These are phyloP conservation scores for Nakazawaea ernobii DNA, from an alignment of 805 yeast genomes.

Conservation along the genomic window DNA sequence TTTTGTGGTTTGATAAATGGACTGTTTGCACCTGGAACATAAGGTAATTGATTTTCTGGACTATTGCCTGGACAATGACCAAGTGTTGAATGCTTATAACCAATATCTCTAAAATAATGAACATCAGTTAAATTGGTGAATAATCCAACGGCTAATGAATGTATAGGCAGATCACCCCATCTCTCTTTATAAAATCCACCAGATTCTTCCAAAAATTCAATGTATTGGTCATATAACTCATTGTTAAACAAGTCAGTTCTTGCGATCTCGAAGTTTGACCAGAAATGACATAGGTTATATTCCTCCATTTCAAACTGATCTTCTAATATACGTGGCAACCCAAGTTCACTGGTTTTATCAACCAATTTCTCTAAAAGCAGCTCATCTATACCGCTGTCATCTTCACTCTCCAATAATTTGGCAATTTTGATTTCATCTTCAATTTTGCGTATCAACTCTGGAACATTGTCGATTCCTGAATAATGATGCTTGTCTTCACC, in stretches of 20 bases:
- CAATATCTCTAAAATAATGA: slow-evolving; percentile 91
- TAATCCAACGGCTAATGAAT: slow-evolving; percentile 80
- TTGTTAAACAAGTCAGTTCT: slow-evolving; percentile 69
- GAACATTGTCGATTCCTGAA: slow-evolving; percentile 17
- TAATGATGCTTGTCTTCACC: slow-evolving; percentile 26
- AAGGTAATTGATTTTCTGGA: slow-evolving; percentile 44
- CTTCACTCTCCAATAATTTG: slow-evolving; percentile 10
- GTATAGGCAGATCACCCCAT: slow-evolving; percentile 98
- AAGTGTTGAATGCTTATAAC: slow-evolving; percentile 76
- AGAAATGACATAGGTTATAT: slow-evolving; percentile 80
- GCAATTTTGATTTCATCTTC: slow-evolving; percentile 21
- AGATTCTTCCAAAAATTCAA: slow-evolving; percentile 57
- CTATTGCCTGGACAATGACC: slow-evolving; percentile 81
- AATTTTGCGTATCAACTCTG: slow-evolving; percentile 22
- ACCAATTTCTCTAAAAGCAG: slow-evolving; percentile 32
- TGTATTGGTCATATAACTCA: slow-evolving; percentile 59
- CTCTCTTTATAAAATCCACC: slow-evolving; percentile 89
- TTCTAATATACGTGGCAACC: slow-evolving; percentile 28
- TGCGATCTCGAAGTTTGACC: slow-evolving; percentile 94
- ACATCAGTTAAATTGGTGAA: slow-evolving; percentile 61
- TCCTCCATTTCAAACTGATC: slow-evolving; percentile 63
- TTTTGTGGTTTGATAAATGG: slow-evolving; percentile 24
- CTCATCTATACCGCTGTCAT: slow-evolving; percentile 20
- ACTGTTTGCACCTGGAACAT: slow-evolving; percentile 28
- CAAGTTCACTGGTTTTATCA: slow-evolving; percentile 28